Evolutionary conservation across 179 eudicot genomes (phyloP).

Genomic region (Corrigiola litoralis): DNA sequence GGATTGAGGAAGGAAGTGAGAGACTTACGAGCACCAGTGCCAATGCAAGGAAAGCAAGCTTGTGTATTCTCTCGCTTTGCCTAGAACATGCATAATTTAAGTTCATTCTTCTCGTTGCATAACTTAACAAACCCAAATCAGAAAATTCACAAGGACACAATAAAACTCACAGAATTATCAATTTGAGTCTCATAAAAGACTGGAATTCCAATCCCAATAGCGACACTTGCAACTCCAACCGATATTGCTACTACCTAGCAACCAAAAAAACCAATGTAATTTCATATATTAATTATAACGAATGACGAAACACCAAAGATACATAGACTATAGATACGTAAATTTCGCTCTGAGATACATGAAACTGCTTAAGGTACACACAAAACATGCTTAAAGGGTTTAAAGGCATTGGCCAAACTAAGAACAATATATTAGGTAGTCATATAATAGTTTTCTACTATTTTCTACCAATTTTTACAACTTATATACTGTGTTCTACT

Average conservation of each 20-base stretch:
- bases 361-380: too few relatives aligned
- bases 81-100: conserved; percentile 34
- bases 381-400: too few relatives aligned
- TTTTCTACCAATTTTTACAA: too few relatives aligned
- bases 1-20: background rate
- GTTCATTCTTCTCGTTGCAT: too few relatives aligned
- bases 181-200: conserved; percentile 88
- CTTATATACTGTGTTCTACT: too few relatives aligned
- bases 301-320: too few relatives aligned
- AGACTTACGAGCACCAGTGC: conserved; percentile 90
- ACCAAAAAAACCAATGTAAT: background rate
- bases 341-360: too few relatives aligned
- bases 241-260: conserved; percentile 72
- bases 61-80: conserved; percentile 86
- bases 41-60: conserved; percentile 88
- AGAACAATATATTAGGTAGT: too few relatives aligned
- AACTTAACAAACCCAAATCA: background rate
- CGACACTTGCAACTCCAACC: conserved; percentile 84
- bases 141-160: background rate
- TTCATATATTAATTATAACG: background rate
- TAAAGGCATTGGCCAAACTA: too few relatives aligned
- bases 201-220: conserved; percentile 88
- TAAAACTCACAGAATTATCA: conserved; percentile 64
- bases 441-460: too few relatives aligned
- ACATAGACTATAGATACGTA: too few relatives aligned